Base-by-base conservation (phyloP, 2,329 filamentous ascomycete genomes). In the Sodiomyces alkalinus region DNA sequence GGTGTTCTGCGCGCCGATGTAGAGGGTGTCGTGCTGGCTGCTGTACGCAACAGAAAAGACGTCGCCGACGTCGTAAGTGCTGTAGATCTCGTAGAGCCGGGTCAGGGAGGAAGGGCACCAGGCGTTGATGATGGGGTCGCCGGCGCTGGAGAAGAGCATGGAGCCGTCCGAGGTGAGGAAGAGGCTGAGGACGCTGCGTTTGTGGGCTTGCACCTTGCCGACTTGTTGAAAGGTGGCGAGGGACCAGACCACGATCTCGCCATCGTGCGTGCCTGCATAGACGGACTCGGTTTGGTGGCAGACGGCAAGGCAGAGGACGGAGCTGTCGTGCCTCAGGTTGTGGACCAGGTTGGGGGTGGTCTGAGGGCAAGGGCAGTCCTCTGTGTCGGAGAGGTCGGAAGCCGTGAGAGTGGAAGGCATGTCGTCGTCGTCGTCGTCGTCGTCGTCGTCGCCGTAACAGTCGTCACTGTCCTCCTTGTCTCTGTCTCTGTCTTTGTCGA, bases 1-100 rank as follows among this genome's bases (percentile, higher is more conserved):
- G 6, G 85, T 90, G 46, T 96, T 94, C 48, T 96, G 90, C 1
- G 85, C 82, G 32, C 90, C 90, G 23, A 93, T 69, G 49, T 93
- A 96, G 4, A 93, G 67, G 0, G 80, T 92, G 40, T 87, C 70
- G 42, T 82, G 64, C 39, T 74, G 67, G 6, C 73, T 58, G 4
- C 85, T 93, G 51, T 92, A 94, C 2, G 78, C 79, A n/a, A 93
- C 76, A 41, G 83, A 92, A 50, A 96, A 96, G 33, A 98, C 74
- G 55, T 98, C 90, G 34, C 90, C 90, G 22, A 93, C 80, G 42
- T 96, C 90, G 52, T 92, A 87, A 27, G 77, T 78, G 37, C 85
- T 92, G 59, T 92, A 92, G 36, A 96, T 80, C 37, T 90, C 83
- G 56, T 86, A 90, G 1, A 90, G 63, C 17, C 80, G 74, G 31